Conservation (phyloP, 202 grass and related monocot genomes). For the Zoysia matrella region DNA sequence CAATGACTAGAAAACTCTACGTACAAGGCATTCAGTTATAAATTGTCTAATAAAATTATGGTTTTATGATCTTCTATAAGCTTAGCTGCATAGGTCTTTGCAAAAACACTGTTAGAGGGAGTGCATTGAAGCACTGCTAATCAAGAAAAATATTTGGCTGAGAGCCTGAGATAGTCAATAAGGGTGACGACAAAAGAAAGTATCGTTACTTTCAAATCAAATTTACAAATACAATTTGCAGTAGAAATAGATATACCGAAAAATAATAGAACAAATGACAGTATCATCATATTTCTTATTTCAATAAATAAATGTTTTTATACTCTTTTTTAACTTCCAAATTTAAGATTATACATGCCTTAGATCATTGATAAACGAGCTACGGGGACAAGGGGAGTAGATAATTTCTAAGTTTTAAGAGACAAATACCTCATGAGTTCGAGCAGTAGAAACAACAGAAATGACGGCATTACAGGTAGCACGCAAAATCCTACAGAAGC, state of each 20-base stretch:
- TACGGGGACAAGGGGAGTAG: not conserved
- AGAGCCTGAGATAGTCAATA: not conserved
- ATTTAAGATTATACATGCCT: not conserved
- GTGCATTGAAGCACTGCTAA: not conserved
- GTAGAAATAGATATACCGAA: not conserved
- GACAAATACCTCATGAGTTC: conserved; percentile 87
- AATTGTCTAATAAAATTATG: not conserved
- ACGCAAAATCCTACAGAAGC: conserved; percentile 88
- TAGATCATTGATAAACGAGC: not conserved
- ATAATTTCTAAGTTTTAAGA: conserved; percentile 24
- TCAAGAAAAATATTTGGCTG: conserved; percentile 28
- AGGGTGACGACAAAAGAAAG: not conserved
- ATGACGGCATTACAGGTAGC: conserved; percentile 84
- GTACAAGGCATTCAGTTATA: not conserved
- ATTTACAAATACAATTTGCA: not conserved
- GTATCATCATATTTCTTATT: not conserved
- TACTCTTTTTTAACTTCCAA: conserved; percentile 12
- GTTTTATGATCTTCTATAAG: not conserved
- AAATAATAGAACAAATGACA: conserved; percentile 9
- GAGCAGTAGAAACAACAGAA: conserved; percentile 74
- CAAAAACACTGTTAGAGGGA: not conserved
- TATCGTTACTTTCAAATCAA: not conserved
- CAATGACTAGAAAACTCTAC: conserved; percentile 3
- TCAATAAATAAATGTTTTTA: conserved; percentile 5
- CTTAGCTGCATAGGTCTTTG: not conserved